phyloP scores from a whole-genome alignment of 768 basidiomycete genomes.

The Lentinula boryana region DNA sequence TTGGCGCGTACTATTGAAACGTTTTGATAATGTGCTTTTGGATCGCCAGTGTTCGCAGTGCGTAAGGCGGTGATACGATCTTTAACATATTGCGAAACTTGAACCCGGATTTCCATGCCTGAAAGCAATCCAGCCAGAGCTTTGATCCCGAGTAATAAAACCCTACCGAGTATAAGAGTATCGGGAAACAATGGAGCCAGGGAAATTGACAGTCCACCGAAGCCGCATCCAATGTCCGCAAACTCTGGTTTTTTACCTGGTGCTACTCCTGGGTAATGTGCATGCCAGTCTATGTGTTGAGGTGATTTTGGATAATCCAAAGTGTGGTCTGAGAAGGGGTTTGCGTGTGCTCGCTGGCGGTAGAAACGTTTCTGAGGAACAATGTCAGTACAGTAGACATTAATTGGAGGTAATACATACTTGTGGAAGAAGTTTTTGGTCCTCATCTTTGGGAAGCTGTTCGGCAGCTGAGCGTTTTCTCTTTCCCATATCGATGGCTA shows the following conservation, averaged over 20 bases:
- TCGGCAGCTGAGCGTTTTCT: slow-evolving; percentile 22
- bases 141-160: slow-evolving; percentile 14
- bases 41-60: slow-evolving; percentile 21
- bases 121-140: slow-evolving; percentile 2
- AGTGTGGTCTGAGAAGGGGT: slow-evolving; percentile 83
- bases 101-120: slow-evolving; percentile 97
- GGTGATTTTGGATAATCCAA: slow-evolving; percentile 85
- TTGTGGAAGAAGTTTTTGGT: slow-evolving; percentile 39
- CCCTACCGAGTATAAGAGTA: slow-evolving; percentile 83
- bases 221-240: slow-evolving; percentile 97
- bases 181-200: slow-evolving; percentile 90
- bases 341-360: slow-evolving; percentile 78
- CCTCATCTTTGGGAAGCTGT: slow-evolving; percentile 11
- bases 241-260: slow-evolving; percentile 76
- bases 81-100: slow-evolving; percentile 93
- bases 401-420: slow-evolving; percentile 20
- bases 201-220: slow-evolving; percentile 87
- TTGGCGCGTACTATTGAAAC: slow-evolving; percentile 93
- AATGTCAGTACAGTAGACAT: background rate
- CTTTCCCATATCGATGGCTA: slow-evolving; percentile 22
- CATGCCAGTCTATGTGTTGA: slow-evolving; percentile 69
- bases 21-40: slow-evolving; percentile 59
- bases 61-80: slow-evolving; percentile 93
- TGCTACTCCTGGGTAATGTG: slow-evolving; percentile 67
- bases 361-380: slow-evolving; percentile 71